Evolutionary conservation across 169 alveolate species (phyloP).

Genomic region (Plasmodium malariae): DNA sequence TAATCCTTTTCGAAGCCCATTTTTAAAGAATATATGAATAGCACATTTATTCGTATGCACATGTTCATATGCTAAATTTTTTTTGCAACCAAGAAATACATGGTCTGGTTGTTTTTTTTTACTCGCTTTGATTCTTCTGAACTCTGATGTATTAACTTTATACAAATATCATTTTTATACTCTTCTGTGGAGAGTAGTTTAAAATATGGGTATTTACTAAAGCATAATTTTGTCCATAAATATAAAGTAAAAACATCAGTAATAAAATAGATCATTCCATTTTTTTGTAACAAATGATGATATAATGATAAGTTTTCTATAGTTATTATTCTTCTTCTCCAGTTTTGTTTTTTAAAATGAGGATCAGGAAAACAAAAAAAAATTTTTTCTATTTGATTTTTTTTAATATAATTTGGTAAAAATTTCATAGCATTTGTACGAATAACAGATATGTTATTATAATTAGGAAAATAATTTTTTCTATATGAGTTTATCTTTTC

Average conservation of each 20-base stretch:
- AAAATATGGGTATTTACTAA: slow-evolving; percentile 80
- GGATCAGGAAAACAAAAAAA: slow-evolving; percentile 95
- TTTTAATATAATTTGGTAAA: slow-evolving; percentile 89
- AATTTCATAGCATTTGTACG: slow-evolving; percentile 92
- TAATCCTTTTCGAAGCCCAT: too few species aligned
- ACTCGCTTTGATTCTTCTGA: slow-evolving; percentile 82
- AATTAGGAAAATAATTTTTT: slow-evolving; percentile 77
- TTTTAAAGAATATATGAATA: too few species aligned
- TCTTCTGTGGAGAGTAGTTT: slow-evolving; percentile 70
- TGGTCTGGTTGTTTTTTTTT: slow-evolving; percentile 71
- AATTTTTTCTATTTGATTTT: slow-evolving; percentile 86
- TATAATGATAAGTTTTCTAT: slow-evolving; percentile 82
- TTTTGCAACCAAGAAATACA: slow-evolving; percentile 77
- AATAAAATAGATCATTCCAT: slow-evolving; percentile 84
- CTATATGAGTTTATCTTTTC: slow-evolving; percentile 86
- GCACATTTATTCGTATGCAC: background rate
- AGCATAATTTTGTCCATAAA: slow-evolving; percentile 84
- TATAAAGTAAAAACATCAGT: slow-evolving; percentile 90
- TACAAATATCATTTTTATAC: slow-evolving; percentile 76
- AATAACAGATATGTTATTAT: slow-evolving; percentile 85
- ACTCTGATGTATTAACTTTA: slow-evolving; percentile 74
- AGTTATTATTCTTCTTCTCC: slow-evolving; percentile 91
- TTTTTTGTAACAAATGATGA: slow-evolving; percentile 79
- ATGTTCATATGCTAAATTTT: background rate
- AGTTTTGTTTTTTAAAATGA: slow-evolving; percentile 90